Evolutionary conservation across 2,329 filamentous ascomycete genomes (phyloP).

Genomic region (Aureobasidium melanogenum): DNA sequence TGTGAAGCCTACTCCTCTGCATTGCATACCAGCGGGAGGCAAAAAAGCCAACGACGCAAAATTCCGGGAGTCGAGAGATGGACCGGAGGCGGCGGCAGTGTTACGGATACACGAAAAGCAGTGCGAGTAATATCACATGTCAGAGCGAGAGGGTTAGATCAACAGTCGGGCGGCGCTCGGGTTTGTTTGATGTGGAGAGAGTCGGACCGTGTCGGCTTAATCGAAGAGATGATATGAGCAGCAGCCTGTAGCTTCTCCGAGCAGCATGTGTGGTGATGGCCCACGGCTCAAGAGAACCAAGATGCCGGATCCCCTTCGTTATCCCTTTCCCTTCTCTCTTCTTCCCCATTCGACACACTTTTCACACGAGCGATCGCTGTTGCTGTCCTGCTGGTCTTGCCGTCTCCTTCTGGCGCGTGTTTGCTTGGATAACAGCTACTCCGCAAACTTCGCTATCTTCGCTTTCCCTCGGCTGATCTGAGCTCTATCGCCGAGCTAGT

Average conservation of each 20-base stretch:
- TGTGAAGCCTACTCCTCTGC: not conserved
- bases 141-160: not conserved
- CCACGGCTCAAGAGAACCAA: slow-evolving; percentile 1
- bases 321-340: not conserved
- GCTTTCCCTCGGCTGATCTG: slow-evolving; percentile 9
- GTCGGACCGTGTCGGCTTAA: slow-evolving; percentile 5
- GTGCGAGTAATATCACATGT: slow-evolving; percentile 7
- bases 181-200: not conserved
- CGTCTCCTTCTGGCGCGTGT: not conserved
- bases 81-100: not conserved
- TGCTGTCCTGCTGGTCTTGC: not conserved
- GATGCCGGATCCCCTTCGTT: not conserved
- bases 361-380: not conserved
- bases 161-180: slow-evolving; percentile 2
- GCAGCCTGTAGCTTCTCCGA: not conserved
- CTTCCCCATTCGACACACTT: not conserved
- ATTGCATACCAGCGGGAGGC: not conserved
- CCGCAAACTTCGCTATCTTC: slow-evolving; percentile 6
- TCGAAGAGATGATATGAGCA: not conserved
- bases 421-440: slow-evolving; percentile 1
- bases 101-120: not conserved
- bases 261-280: not conserved
- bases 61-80: not conserved
- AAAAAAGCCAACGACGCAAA: not conserved
- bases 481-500: slow-evolving; percentile 9